Evolutionary conservation across 805 yeast species (phyloP), one percentile per base, ranked within the genome.

Genomic region (Sugiyamaella floridensis): DNA sequence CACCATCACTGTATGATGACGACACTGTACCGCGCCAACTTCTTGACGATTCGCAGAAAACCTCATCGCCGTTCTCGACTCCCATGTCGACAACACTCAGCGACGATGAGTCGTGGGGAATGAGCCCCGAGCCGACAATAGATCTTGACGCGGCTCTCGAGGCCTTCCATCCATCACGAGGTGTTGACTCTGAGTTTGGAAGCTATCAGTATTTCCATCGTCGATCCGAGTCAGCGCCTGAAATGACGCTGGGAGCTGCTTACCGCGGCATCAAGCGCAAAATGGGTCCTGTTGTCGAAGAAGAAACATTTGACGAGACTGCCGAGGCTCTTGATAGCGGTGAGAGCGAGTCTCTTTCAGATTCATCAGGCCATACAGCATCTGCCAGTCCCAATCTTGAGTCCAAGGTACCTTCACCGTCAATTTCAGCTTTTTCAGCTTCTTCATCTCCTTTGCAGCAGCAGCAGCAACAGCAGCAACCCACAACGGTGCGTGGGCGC

Each of bases 191-290:
- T 11, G 59, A 48, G 47, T 29, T 49, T 51, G 40, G 47, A 44
- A 15, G 20, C 43, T 54, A 32, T 22, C 54, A 10, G 43, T 54
- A 43, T 47, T 51, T 58, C 34, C 83, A 79, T 61, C 71, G 81
- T 59, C 70, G 83, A 53, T 70, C 81, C 1, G 83, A 79, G 62
- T 75, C 80, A 42, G 83, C 83, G 0, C 82, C 83, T 6, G 55
- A 54, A 46, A 51, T 51, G 19, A 50, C 58, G 18, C 54, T 50
- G 37, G 54, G 51, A 18, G 49, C 53, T 19, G 49, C 50, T 2
- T 49, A 46, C 19, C 56, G 65, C 7, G 60, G 59, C n/a, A 54
- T 60, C 60, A 59, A 61, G 52, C 60, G 60, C 32, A 57, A 60
- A 46, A 62, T 62, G 63, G 58, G 61, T 19, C 58, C 65, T 6